phyloP scores from a whole-genome alignment of 208 protist genomes.

The Leishmania martiniquensis region DNA sequence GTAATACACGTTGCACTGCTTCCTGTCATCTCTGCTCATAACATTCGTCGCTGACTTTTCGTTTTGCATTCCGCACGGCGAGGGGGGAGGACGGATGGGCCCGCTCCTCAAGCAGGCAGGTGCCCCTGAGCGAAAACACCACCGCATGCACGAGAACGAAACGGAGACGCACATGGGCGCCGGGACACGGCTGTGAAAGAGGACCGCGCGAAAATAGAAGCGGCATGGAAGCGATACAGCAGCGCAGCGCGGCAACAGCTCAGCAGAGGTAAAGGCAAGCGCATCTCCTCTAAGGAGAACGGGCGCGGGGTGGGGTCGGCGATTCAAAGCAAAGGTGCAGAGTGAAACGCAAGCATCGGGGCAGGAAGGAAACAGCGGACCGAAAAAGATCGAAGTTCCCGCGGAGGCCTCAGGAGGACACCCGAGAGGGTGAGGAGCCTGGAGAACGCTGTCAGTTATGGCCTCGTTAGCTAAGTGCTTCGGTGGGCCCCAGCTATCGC shows the following conservation, averaged over 20 bases:
- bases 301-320: no score
- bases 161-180: no score
- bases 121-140: no score
- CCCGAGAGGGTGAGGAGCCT: neutral
- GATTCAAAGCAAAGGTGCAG: neutral
- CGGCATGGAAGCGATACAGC: no score
- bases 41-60: neutral
- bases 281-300: neutral
- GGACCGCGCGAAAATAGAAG: no score
- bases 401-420: neutral
- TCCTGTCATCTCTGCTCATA: neutral
- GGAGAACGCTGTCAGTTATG: neutral
- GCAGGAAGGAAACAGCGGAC: neutral
- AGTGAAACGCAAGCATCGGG: neutral
- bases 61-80: no score
- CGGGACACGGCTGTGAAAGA: no score
- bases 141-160: no score
- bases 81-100: no score
- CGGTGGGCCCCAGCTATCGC: neutral
- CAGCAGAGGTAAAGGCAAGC: neutral
- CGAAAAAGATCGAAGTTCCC: neutral
- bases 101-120: no score
- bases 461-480: neutral
- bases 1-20: neutral
- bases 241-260: no score